phyloP scores from a whole-genome alignment of 345 rosid genomes.

The Aquilaria sinensis region DNA sequence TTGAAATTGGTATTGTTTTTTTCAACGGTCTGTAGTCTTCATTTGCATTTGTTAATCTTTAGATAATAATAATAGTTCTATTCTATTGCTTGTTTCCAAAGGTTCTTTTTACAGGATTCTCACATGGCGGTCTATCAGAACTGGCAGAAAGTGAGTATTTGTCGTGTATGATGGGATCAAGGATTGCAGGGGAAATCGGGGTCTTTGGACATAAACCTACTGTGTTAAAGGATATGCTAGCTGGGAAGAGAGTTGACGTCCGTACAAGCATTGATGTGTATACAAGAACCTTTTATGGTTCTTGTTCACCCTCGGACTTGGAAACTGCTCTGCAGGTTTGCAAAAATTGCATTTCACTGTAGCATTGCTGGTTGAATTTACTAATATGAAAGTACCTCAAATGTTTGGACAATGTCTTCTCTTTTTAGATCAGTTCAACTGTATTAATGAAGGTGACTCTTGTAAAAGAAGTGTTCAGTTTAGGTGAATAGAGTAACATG shows the following conservation, averaged over 20 bases:
- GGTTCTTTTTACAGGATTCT: constrained; percentile 90
- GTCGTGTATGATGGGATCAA: constrained; percentile 84
- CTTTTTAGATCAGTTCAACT: too few relatives aligned
- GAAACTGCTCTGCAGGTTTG: constrained; percentile 95
- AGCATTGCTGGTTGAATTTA: too few relatives aligned
- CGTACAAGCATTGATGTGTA: constrained; percentile 71
- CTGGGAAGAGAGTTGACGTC: constrained; percentile 94
- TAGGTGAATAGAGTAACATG: too few relatives aligned
- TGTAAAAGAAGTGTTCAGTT: too few relatives aligned
- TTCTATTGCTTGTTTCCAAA: constrained; percentile 20
- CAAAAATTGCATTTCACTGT: not conserved
- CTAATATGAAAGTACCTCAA: too few relatives aligned
- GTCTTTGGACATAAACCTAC: constrained; percentile 86
- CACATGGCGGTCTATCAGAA: constrained; percentile 94
- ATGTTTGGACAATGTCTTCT: too few relatives aligned
- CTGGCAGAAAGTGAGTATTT: constrained; percentile 70
- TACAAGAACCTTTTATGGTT: constrained; percentile 78
- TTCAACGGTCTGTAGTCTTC: constrained; percentile 35
- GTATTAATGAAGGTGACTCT: too few relatives aligned
- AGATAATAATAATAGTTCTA: not conserved
- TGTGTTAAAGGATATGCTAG: constrained; percentile 85
- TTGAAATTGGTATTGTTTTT: constrained; percentile 15
- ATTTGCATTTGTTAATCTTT: too few relatives aligned
- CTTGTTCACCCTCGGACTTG: constrained; percentile 83
- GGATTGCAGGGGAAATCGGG: constrained; percentile 89